Percentiles rank a stretch among this genome's conserved stretches.
Evolutionary conservation across 768 basidiomycete species (phyloP).

Genomic region (Lentinula raphanica): DNA sequence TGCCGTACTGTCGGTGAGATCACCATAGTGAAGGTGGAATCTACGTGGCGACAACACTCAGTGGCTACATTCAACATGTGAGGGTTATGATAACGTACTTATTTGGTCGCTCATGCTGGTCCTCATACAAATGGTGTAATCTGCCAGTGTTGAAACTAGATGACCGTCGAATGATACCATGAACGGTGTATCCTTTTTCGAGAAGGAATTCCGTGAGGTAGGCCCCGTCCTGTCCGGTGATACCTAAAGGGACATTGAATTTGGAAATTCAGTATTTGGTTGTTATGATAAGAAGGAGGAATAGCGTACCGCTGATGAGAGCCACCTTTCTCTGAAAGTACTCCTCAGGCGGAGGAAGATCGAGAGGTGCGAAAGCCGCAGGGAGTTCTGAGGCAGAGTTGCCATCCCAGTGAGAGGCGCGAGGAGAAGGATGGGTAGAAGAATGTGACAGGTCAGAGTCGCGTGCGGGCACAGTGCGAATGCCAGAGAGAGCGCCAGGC

Average conservation of each 20-base stretch:
- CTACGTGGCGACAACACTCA: conserved; percentile 30
- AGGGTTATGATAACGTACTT: conserved; percentile 31
- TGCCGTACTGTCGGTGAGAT: conserved; percentile 94
- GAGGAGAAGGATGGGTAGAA: not conserved
- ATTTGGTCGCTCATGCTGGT: conserved; percentile 75
- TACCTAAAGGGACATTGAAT: conserved; percentile 45
- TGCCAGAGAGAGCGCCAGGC: not conserved
- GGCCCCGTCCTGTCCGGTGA: conserved; percentile 95
- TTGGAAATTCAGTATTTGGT: conserved; percentile 7
- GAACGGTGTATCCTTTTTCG: conserved; percentile 86
- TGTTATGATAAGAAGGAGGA: too few species aligned
- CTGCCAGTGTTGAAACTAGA: conserved; percentile 98
- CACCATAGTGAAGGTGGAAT: conserved; percentile 85
- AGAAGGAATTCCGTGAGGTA: conserved; percentile 86
- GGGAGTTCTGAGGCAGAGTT: conserved; percentile 6
- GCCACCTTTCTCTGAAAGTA: conserved; percentile 91
- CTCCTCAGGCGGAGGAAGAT: conserved; percentile 70
- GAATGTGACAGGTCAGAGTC: not conserved
- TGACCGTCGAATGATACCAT: conserved; percentile 94
- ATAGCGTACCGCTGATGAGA: conserved; percentile 70
- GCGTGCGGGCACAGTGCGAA: not conserved
- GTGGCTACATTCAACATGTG: not conserved
- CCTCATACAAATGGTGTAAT: conserved; percentile 88
- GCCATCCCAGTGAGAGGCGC: conserved; percentile 1
- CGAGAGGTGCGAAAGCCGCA: conserved; percentile 42